Evolutionary conservation across 2,329 filamentous ascomycete species (phyloP).

Genomic region (Diaporthe sp.): DNA sequence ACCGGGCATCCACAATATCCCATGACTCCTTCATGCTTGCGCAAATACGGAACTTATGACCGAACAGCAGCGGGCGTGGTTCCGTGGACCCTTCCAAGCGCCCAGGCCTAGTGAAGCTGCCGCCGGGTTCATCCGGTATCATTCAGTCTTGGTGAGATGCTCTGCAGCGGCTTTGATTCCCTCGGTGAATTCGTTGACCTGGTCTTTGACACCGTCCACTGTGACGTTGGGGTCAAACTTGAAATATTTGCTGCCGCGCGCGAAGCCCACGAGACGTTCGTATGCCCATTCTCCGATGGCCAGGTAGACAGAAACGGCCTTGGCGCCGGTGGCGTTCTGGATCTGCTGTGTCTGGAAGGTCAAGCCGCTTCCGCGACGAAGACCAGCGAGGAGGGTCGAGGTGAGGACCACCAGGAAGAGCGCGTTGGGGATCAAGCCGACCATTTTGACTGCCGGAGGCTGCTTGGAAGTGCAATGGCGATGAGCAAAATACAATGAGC

Average conservation of each 20-base stretch:
- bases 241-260: conserved; percentile 37
- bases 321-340: conserved; percentile 31
- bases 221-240: conserved; percentile 38
- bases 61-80: background rate
- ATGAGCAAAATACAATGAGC: background rate
- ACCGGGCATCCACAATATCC: background rate
- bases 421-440: conserved; percentile 38
- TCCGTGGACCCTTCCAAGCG: background rate
- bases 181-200: conserved; percentile 38
- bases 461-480: background rate
- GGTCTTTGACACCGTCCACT: conserved; percentile 36
- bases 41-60: background rate
- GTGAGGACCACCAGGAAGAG: conserved; percentile 39
- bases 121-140: background rate
- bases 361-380: conserved; percentile 37
- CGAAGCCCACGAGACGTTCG: conserved; percentile 35
- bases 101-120: background rate
- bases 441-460: conserved; percentile 30
- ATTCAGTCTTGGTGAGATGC: conserved; percentile 4
- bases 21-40: background rate
- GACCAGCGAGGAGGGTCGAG: conserved; percentile 37
- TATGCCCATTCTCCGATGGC: conserved; percentile 37
- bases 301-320: conserved; percentile 33
- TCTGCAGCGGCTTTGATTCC: conserved; percentile 38
- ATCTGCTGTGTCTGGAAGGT: conserved; percentile 38